A percentile compares a stretch with the other conserved stretches of the same genome.
Evolutionary conservation across 768 basidiomycete genomes (phyloP).

Genomic region (Phanerodontia chrysosporium): DNA sequence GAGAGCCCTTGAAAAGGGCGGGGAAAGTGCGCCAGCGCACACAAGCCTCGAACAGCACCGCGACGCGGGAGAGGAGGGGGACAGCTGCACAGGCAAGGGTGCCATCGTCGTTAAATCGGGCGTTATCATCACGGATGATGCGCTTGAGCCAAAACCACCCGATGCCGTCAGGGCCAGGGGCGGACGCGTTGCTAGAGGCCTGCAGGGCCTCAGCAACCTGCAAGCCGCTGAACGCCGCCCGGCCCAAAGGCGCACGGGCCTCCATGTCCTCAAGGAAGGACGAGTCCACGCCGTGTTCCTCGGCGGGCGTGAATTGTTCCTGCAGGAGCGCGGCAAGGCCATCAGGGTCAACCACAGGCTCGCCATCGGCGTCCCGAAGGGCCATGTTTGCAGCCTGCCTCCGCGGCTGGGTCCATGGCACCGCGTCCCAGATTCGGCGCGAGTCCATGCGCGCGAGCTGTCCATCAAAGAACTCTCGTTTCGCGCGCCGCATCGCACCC

Average conservation of each 20-base stretch:
- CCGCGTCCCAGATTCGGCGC: conserved; percentile 8
- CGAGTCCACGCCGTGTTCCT: not conserved
- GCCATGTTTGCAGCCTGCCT: not conserved
- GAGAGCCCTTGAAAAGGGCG: conserved; percentile 4
- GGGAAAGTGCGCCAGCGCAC: conserved; percentile 10
- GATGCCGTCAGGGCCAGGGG: conserved; percentile 9
- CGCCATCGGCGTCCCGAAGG: not conserved
- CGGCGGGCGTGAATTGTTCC: not conserved
- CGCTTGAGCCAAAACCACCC: conserved; percentile 5
- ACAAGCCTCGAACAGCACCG: conserved; percentile 11
- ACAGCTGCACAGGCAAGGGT: too few relatives aligned
- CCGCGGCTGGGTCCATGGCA: conserved; percentile 4
- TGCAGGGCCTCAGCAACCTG: conserved; percentile 3
- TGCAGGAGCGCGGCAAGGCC: not conserved
- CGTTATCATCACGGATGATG: not conserved
- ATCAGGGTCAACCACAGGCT: not conserved
- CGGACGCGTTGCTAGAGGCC: not conserved
- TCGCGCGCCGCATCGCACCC: not conserved
- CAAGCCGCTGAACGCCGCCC: not conserved
- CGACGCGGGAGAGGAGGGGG: not conserved
- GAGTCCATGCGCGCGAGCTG: not conserved
- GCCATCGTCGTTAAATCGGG: not conserved
- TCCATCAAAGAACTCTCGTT: conserved; percentile 2
- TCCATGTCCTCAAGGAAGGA: not conserved
- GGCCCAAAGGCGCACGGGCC: not conserved